Conservation (phyloP, 257 asterid genomes). For the Solanum sejunctum region DNA sequence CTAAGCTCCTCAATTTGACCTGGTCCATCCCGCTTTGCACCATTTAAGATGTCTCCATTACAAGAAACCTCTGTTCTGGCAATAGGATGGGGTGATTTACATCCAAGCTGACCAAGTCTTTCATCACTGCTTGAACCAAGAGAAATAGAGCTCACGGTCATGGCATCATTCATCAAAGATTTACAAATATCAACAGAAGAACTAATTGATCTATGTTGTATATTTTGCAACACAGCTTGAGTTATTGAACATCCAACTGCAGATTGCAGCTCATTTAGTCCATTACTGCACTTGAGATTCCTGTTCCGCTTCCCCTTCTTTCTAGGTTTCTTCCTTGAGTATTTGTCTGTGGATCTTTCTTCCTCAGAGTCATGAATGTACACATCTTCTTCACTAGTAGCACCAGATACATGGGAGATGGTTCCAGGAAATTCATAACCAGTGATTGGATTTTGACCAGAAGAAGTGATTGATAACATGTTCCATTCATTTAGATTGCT, state of each 20-base stretch:
- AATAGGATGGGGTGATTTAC: neutral
- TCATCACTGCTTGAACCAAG: constrained; percentile 1
- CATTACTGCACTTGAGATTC: neutral
- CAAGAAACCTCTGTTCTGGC: neutral
- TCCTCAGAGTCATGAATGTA: neutral
- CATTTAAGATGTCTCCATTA: neutral
- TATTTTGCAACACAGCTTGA: neutral
- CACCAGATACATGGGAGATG: neutral
- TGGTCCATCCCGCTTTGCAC: neutral
- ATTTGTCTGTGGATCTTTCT: neutral
- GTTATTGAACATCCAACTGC: neutral
- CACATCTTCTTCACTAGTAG: neutral
- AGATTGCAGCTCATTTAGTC: neutral
- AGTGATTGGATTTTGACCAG: neutral
- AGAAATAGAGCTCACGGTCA: neutral
- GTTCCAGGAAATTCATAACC: constrained; percentile 1
- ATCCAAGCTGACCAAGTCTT: neutral
- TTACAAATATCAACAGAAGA: neutral
- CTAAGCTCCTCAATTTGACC: neutral
- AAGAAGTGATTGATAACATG: neutral
- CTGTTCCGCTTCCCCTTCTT: constrained; percentile 6
- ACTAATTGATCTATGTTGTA: neutral
- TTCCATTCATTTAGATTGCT: neutral
- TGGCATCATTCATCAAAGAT: neutral
- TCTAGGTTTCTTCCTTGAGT: constrained; percentile 6